These are phyloP conservation scores for Leishmania tarentolae DNA, from an alignment of 208 protist species.

Conservation along the genomic window DNA sequence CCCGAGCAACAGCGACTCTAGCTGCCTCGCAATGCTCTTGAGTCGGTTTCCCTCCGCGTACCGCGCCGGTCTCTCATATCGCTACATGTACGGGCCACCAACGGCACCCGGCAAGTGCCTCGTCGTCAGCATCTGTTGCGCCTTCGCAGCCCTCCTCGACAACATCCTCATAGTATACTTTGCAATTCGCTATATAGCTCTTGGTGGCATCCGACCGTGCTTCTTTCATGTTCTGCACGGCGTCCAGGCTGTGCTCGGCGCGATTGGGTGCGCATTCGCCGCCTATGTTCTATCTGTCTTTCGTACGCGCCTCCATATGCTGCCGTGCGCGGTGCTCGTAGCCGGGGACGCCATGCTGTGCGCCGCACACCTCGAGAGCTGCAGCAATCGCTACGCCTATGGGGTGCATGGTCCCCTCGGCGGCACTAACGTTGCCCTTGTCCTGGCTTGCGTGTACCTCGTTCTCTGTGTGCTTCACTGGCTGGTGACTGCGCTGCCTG, in stretches of 20 bases:
- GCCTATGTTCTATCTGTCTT: conserved; percentile 53
- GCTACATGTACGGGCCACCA: conserved; percentile 39
- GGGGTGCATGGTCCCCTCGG: neutral
- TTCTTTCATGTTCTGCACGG: conserved; percentile 58
- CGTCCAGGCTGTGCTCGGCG: conserved; percentile 43
- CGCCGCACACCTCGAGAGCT: conserved; percentile 16
- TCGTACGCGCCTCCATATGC: conserved; percentile 9
- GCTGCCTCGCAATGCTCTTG: neutral
- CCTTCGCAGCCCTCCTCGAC: conserved; percentile 38
- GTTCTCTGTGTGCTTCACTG: conserved; percentile 45
- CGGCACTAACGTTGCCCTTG: conserved; percentile 28
- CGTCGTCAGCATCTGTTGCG: conserved; percentile 48
- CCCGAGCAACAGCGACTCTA: conserved; percentile 1
- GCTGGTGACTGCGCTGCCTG: conserved; percentile 36
- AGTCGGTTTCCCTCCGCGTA: conserved; percentile 1
- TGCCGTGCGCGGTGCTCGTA: conserved; percentile 36
- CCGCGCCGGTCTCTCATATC: conserved; percentile 10
- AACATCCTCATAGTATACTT: conserved; percentile 57
- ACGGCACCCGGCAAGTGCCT: conserved; percentile 39
- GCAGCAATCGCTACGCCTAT: conserved; percentile 26
- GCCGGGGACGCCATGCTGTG: conserved; percentile 23
- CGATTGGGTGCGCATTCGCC: conserved; percentile 47
- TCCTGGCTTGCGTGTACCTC: conserved; percentile 43
- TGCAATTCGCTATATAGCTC: conserved; percentile 50
- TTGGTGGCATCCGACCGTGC: conserved; percentile 34